Base-by-base conservation (phyloP, 306 rosid genomes). In the Comarum palustre region DNA sequence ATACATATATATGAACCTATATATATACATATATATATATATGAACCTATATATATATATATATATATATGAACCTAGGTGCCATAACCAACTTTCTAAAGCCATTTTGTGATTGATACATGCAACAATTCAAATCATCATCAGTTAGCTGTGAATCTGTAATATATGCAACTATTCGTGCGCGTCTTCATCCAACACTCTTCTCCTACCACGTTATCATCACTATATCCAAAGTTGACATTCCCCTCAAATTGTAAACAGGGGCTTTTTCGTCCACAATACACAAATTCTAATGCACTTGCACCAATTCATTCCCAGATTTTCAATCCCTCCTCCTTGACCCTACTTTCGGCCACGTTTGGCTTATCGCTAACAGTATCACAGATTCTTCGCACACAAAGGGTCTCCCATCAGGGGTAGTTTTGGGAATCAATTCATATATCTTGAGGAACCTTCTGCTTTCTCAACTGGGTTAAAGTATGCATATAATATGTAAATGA, bases 151-250 rank as follows among this genome's bases (percentile, higher is more conserved):
- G 75, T 78, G 75, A 25, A 58, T 55, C 19, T 58, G 7, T 61
- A 4, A 34, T 34, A 32, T 32, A 75, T 62, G 81, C 83, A 75
- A 79, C 86, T 66, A 75, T 71, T 62, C 71, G 83, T 70, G 66
- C 67, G 9, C 63, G 72, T 78, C 80, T 71, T 36, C 64, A 39
- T 78, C 80, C 24, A 10, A 27, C 73, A 68, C 59, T 59, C 67
- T 29, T 71, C 73, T 51, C 43, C 60, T 76, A 74, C 75, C 80
- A 75, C 81, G 75, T 38, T 77, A 68, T 25, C 80, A 59, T 70
- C 16, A 9, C 41, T 71, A 64, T 52, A 80, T 80, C 79, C 79
- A n/a, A 77, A 77, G 86, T 82, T 84, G 94, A 89, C 91, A 83
- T 89, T 86, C 88, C 75, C 71, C 79, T 59, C 78, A 39, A 58